These are phyloP conservation scores for Hyaloperonospora brassicae DNA, from an alignment of 352 stramenopile genomes.

Conservation along the genomic window DNA sequence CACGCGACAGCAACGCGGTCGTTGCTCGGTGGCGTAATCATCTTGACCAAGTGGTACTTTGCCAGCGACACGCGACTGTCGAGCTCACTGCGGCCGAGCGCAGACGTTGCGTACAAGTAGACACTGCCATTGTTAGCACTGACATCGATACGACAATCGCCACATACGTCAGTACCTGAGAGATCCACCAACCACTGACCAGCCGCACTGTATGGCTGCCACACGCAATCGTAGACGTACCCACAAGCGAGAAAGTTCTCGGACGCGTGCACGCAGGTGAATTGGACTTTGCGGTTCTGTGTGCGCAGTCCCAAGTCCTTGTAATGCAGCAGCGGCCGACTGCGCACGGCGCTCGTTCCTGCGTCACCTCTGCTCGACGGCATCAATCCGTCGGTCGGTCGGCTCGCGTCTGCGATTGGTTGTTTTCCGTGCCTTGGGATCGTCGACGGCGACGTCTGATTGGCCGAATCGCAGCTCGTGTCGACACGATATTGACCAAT, in stretches of 20 bases:
- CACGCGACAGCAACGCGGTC: slow-evolving; percentile 67
- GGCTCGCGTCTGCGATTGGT: neutral
- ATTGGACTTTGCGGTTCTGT: slow-evolving; percentile 57
- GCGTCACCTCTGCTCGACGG: slow-evolving; percentile 13
- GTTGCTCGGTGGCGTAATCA: slow-evolving; percentile 64
- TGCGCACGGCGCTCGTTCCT: slow-evolving; percentile 20
- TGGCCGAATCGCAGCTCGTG: no score
- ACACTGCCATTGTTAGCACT: slow-evolving; percentile 77
- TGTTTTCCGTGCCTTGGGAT: neutral
- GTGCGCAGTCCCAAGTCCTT: slow-evolving; percentile 51
- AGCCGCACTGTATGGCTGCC: slow-evolving; percentile 6
- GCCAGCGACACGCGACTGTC: slow-evolving; percentile 16
- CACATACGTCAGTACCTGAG: slow-evolving; percentile 14
- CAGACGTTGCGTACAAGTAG: slow-evolving; percentile 72
- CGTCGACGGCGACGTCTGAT: neutral
- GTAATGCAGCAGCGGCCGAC: slow-evolving; percentile 60
- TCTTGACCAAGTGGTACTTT: slow-evolving; percentile 85
- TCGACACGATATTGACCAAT: no score
- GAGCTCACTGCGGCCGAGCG: slow-evolving; percentile 24
- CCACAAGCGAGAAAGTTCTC: slow-evolving; percentile 82
- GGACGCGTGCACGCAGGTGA: slow-evolving; percentile 78
- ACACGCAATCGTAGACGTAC: slow-evolving; percentile 40
- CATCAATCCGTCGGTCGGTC: slow-evolving; percentile 11
- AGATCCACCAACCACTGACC: slow-evolving; percentile 22
- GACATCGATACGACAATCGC: slow-evolving; percentile 9